phyloP scores from a whole-genome alignment of 163 green algal genomes.

The Scenedesmus sp. region DNA sequence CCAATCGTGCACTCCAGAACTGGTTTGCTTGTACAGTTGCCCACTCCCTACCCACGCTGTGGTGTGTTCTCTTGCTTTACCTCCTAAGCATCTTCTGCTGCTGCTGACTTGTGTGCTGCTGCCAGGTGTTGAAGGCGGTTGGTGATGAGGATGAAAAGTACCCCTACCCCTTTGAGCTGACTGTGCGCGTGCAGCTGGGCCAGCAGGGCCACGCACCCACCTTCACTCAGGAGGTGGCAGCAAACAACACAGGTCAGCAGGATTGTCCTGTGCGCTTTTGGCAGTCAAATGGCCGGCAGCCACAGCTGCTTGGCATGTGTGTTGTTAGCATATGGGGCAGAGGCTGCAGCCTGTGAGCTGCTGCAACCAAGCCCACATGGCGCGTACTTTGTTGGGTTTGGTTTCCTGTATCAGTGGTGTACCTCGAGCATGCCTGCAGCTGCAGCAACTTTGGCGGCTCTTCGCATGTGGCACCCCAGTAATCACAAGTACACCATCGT shows the following conservation, averaged over 20 bases:
- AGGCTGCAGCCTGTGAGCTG: too few species aligned
- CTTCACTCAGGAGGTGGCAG: slow-evolving; percentile 70
- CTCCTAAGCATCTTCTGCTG: not conserved
- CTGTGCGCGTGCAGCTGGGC: slow-evolving; percentile 60
- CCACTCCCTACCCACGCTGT: not conserved
- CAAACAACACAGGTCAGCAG: slow-evolving; percentile 70
- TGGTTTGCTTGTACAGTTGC: not conserved
- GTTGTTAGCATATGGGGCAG: not conserved
- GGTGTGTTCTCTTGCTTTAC: not conserved
- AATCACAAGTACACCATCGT: too few species aligned
- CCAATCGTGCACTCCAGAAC: not conserved
- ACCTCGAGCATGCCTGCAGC: too few species aligned
- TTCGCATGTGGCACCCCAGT: too few species aligned
- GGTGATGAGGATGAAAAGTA: slow-evolving; percentile 50
- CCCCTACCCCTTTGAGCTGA: slow-evolving; percentile 59
- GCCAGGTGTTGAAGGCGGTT: slow-evolving; percentile 51
- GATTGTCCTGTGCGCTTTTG: not conserved
- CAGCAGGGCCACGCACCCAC: slow-evolving; percentile 36
- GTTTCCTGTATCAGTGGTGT: too few species aligned
- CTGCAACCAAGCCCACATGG: too few species aligned
- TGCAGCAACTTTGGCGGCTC: too few species aligned
- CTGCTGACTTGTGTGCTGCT: not conserved
- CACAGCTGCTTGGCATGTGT: not conserved
- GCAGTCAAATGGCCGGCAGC: not conserved
- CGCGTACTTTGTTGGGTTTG: too few species aligned